Percentiles rank a stretch among this genome's conserved stretches.
Conservation (phyloP, 2,329 filamentous ascomycete genomes). For the Apiospora aurea region DNA sequence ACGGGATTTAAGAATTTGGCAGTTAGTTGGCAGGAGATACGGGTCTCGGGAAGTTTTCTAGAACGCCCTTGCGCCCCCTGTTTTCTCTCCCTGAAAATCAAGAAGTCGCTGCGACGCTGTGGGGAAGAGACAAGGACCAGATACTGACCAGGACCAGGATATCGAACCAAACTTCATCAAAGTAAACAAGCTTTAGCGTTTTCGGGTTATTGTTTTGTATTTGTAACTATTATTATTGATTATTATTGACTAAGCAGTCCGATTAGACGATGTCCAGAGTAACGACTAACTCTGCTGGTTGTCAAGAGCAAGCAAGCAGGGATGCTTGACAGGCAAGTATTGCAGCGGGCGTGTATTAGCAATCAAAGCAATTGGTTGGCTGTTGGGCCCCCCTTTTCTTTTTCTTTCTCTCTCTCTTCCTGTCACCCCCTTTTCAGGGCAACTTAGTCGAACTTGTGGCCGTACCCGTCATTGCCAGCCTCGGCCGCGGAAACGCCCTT, state of each 20-base stretch:
- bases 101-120: neutral
- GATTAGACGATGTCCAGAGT: neutral
- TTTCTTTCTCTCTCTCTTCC: too few species aligned
- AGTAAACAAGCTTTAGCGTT: neutral
- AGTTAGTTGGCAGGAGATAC: neutral
- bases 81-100: neutral
- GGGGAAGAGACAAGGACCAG: neutral
- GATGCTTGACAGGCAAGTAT: neutral
- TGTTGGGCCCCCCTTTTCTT: neutral
- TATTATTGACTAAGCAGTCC: neutral
- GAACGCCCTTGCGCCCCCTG: neutral
- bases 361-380: neutral
- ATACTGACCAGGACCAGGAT: neutral
- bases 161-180: neutral
- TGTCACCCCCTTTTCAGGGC: too few species aligned
- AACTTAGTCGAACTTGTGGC: neutral
- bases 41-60: slow-evolving; percentile 1
- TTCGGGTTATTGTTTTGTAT: neutral
- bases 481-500: neutral
- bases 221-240: neutral
- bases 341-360: neutral
- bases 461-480: neutral
- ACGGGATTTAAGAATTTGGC: neutral
- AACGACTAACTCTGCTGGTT: neutral
- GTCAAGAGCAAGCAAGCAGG: neutral